These are phyloP conservation scores for Ogataea chonburiensis DNA, from an alignment of 805 yeast genomes.

Conservation along the genomic window DNA sequence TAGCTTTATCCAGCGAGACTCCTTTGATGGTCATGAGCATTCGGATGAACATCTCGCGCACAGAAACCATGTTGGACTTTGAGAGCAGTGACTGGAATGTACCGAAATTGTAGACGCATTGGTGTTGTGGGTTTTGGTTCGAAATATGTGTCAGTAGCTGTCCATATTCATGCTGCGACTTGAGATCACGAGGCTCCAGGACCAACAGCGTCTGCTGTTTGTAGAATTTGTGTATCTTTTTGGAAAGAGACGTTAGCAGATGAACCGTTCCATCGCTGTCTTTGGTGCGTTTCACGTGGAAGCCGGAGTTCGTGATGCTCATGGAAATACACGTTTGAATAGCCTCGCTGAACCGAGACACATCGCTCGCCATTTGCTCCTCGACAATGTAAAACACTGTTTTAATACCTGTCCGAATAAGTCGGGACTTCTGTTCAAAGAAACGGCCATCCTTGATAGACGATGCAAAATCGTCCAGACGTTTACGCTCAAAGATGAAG, in stretches of 20 bases:
- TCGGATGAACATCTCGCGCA: slow-evolving; percentile 69
- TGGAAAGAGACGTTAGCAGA: slow-evolving; percentile 52
- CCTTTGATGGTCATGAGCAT: slow-evolving; percentile 83
- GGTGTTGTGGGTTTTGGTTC: slow-evolving; percentile 21
- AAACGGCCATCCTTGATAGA: slow-evolving; percentile 89
- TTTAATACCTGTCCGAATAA: slow-evolving; percentile 64
- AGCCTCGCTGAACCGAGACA: slow-evolving; percentile 55
- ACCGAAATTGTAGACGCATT: slow-evolving; percentile 47
- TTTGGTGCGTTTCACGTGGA: slow-evolving; percentile 65
- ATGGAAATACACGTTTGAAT: slow-evolving; percentile 74
- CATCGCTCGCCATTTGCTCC: slow-evolving; percentile 53
- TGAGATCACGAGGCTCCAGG: slow-evolving; percentile 49
- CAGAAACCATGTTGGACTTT: slow-evolving; percentile 67
- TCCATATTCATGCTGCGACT: slow-evolving; percentile 51
- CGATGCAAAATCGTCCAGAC: slow-evolving; percentile 78
- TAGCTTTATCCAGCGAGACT: slow-evolving; percentile 80
- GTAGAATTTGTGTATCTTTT: slow-evolving; percentile 42
- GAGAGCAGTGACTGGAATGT: slow-evolving; percentile 67
- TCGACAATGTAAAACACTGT: slow-evolving; percentile 79
- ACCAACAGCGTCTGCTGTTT: slow-evolving; percentile 42
- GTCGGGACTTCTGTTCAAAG: slow-evolving; percentile 78
- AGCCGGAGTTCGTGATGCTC: slow-evolving; percentile 62
- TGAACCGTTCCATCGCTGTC: slow-evolving; percentile 73
- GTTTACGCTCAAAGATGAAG: slow-evolving; percentile 84
- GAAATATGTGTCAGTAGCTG: slow-evolving; percentile 43